Conservation (phyloP, 495 filamentous ascomycete genomes). For the Darksidea phi region DNA sequence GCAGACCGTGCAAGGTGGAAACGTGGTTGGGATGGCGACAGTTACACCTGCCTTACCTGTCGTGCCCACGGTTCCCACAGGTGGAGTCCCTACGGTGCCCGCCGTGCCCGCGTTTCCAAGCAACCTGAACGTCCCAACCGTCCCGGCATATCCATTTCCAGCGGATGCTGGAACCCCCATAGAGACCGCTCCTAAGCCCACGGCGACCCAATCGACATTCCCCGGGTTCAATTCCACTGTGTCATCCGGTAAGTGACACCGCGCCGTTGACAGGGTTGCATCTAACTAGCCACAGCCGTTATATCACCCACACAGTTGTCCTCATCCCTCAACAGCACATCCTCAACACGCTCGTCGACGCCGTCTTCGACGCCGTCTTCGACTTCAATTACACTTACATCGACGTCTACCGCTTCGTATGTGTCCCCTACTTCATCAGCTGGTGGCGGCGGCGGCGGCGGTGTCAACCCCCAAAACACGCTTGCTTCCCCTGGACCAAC, state of each 20-base stretch:
- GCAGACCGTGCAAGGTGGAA: conserved; percentile 26
- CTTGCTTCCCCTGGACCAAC: conserved; percentile 1
- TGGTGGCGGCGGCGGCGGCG: conserved; percentile 4
- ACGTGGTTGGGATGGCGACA: conserved; percentile 16
- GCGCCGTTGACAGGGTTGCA: neutral
- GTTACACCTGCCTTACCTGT: conserved; percentile 3
- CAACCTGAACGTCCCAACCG: conserved; percentile 26
- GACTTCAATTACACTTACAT: neutral
- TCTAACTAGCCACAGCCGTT: neutral
- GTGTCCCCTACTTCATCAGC: neutral
- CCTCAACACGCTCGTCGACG: conserved; percentile 1
- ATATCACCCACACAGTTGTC: neutral
- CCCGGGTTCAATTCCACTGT: conserved; percentile 9
- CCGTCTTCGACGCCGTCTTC: neutral
- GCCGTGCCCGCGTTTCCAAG: conserved; percentile 30
- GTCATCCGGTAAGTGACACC: conserved; percentile 3
- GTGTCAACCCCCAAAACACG: conserved; percentile 1
- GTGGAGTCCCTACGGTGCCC: conserved; percentile 20
- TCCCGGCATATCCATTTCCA: conserved; percentile 32
- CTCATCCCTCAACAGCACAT: conserved; percentile 8
- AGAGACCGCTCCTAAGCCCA: neutral
- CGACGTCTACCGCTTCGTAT: neutral
- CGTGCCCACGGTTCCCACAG: conserved; percentile 17
- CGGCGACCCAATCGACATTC: neutral
- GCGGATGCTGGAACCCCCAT: neutral